A percentile compares a stretch with the other conserved stretches of the same genome.
These are phyloP conservation scores for Phytophthora tentaculata DNA, from an alignment of 352 stramenopile species.

Conservation along the genomic window DNA sequence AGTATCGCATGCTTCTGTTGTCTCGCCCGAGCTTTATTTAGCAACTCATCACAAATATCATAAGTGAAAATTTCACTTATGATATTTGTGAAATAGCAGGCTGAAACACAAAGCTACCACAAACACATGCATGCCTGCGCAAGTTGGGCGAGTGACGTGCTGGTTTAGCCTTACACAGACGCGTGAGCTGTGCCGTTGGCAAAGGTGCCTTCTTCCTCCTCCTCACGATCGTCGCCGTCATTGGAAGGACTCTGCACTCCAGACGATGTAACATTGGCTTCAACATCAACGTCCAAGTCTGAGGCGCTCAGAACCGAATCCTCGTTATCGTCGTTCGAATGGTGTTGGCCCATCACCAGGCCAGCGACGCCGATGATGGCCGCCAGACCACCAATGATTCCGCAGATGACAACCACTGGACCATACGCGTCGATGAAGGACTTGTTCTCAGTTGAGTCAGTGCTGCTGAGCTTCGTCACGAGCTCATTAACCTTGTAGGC, in stretches of 20 bases:
- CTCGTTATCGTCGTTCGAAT: constrained; percentile 30
- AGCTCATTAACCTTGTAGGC: constrained; percentile 53
- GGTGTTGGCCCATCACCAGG: constrained; percentile 48
- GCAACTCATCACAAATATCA: constrained; percentile 18
- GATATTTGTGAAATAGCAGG: constrained; percentile 6
- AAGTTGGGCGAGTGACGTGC: background rate
- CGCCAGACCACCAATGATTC: constrained; percentile 67
- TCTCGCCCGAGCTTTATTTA: no score
- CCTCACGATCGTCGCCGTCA: constrained; percentile 45
- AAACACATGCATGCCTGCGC: constrained; percentile 29
- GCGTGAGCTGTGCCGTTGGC: constrained; percentile 45
- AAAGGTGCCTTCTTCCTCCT: constrained; percentile 65
- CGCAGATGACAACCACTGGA: constrained; percentile 69
- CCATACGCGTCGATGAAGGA: constrained; percentile 49
- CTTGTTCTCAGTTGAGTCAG: constrained; percentile 30
- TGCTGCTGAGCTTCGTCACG: constrained; percentile 61
- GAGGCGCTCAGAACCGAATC: constrained; percentile 54
- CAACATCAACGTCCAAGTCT: constrained; percentile 60
- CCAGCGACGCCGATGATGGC: constrained; percentile 69
- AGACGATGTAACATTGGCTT: constrained; percentile 43
- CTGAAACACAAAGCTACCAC: constrained; percentile 14
- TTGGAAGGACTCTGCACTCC: constrained; percentile 40
- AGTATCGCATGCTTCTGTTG: no score
- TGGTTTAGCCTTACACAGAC: constrained; percentile 40
- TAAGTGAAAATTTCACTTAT: constrained; percentile 39